Evolutionary conservation across 176 grass and related monocot genomes (phyloP).

Genomic region (Triticum turgidum): DNA sequence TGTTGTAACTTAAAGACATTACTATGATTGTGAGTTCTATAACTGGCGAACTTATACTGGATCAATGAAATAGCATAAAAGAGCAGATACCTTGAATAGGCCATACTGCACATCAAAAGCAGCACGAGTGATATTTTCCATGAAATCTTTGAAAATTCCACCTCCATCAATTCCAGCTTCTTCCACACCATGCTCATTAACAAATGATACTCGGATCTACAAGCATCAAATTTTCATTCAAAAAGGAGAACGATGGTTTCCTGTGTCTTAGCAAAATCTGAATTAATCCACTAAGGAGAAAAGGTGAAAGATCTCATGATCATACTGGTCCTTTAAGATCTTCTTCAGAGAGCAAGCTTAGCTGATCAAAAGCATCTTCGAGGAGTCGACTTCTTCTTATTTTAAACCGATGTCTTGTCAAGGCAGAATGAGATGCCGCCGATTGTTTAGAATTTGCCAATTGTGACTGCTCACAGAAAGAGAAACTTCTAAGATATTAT

Average conservation of each 20-base stretch:
- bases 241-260: not conserved
- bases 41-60: not conserved
- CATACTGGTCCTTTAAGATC: constrained; percentile 92
- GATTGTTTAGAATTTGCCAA: constrained; percentile 74
- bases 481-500: constrained; percentile 26
- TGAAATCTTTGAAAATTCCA: constrained; percentile 99
- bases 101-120: constrained; percentile 97
- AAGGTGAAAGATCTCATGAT: constrained; percentile 16
- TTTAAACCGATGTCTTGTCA: constrained; percentile 76
- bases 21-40: constrained; percentile 4
- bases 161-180: constrained; percentile 98
- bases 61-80: constrained; percentile 19
- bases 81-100: constrained; percentile 76
- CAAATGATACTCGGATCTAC: constrained; percentile 87
- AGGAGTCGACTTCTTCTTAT: constrained; percentile 95
- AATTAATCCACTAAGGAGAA: constrained; percentile 11
- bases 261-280: constrained; percentile 22
- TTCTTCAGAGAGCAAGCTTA: constrained; percentile 76
- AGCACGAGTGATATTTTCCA: constrained; percentile 97
- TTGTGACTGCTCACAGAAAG: constrained; percentile 55
- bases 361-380: constrained; percentile 96
- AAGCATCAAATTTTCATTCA: constrained; percentile 32
- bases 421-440: constrained; percentile 49
- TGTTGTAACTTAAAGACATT: not conserved
- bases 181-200: constrained; percentile 91